Conservation (phyloP, 1,139 yeast species). For the Lodderomyces metapsilosis region DNA sequence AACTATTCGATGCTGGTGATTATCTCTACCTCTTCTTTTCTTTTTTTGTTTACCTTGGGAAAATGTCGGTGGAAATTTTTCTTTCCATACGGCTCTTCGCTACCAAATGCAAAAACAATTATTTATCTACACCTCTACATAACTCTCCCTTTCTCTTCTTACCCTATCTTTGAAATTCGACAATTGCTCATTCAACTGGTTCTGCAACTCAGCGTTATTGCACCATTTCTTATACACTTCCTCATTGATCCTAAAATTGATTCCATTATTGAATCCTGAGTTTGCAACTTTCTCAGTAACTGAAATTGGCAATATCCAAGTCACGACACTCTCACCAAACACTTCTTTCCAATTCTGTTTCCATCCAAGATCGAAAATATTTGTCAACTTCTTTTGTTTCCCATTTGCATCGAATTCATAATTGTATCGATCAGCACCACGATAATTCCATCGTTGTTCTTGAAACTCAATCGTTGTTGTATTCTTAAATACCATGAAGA, state of each 20-base stretch:
- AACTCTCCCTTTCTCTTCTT: conserved; percentile 18
- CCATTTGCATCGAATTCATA: conserved; percentile 40
- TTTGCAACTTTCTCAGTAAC: conserved; percentile 26
- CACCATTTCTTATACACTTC: conserved; percentile 40
- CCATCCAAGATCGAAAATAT: conserved; percentile 74
- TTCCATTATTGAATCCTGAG: conserved; percentile 40
- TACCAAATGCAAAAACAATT: not conserved
- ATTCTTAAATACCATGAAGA: conserved; percentile 61
- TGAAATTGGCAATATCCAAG: conserved; percentile 72
- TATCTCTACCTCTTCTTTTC: not conserved
- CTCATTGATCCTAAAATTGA: conserved; percentile 50
- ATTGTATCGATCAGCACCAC: conserved; percentile 33
- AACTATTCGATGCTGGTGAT: no score
- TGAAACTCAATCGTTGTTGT: conserved; percentile 81
- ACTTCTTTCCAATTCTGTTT: conserved; percentile 59
- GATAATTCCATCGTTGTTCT: conserved; percentile 46
- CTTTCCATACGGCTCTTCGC: no score
- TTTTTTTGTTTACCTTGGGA: no score
- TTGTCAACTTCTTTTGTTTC: conserved; percentile 42
- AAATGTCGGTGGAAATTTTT: no score
- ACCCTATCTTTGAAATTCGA: conserved; percentile 25
- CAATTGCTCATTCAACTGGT: conserved; percentile 47
- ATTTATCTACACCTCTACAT: conserved; percentile 2
- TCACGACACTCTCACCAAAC: conserved; percentile 65
- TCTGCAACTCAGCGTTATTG: conserved; percentile 45